Conservation (phyloP, 1,284 basidiomycete genomes). For the Cryptococcus maquisensis region DNA sequence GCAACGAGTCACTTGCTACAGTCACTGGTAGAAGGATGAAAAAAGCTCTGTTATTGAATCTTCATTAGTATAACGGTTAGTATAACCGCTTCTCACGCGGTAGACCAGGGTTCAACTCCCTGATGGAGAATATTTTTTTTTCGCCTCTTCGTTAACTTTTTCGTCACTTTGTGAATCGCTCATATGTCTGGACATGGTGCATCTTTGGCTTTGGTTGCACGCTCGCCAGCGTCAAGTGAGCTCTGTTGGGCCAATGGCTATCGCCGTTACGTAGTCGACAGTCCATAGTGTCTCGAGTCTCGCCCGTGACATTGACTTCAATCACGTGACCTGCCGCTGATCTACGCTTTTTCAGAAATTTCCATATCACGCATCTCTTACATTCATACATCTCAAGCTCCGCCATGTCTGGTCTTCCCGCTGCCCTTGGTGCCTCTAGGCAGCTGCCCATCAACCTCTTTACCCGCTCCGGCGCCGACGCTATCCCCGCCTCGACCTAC, state of each 20-base stretch:
- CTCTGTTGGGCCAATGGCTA: too few species aligned
- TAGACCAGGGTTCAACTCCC: conserved; percentile 2
- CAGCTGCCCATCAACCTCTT: conserved; percentile 68
- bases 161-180: too few species aligned
- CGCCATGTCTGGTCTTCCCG: background rate
- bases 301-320: too few species aligned
- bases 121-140: background rate
- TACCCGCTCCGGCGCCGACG: conserved; percentile 68
- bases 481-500: conserved; percentile 84
- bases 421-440: conserved; percentile 4
- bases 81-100: conserved; percentile 3
- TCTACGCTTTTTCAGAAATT: background rate
- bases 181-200: too few species aligned
- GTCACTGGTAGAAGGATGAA: too few species aligned
- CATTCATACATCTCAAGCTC: background rate
- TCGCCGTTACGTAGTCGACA: too few species aligned
- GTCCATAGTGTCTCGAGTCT: too few species aligned
- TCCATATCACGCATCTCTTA: too few species aligned
- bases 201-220: too few species aligned
- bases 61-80: conserved; percentile 3
- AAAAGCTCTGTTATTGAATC: background rate
- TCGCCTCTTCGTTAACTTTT: too few species aligned
- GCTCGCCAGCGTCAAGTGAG: too few species aligned
- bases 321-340: background rate
- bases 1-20: too few species aligned